A percentile compares a stretch with the other conserved stretches of the same genome.
phyloP scores from a whole-genome alignment of 148 eudicot species.

The Polygonum aviculare region DNA sequence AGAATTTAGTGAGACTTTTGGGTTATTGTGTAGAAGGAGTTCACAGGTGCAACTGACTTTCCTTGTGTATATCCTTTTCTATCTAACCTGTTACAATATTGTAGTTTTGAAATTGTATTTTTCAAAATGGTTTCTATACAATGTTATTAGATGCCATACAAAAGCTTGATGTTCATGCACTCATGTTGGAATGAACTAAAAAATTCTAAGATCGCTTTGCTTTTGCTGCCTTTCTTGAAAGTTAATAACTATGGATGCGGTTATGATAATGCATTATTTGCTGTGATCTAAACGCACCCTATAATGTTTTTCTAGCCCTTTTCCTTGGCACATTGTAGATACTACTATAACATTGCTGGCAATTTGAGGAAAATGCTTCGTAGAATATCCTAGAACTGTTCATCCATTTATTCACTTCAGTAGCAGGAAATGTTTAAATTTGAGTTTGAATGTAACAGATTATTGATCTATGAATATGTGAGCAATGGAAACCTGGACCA shows the following conservation, averaged over 20 bases:
- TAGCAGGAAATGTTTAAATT: neutral
- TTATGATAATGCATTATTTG: too few relatives aligned
- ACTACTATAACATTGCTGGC: neutral
- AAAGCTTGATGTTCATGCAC: neutral
- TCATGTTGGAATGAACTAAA: neutral
- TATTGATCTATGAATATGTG: slow-evolving; percentile 87
- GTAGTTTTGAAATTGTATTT: neutral
- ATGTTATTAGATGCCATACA: neutral
- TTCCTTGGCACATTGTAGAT: neutral
- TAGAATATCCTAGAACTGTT: neutral
- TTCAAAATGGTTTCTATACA: neutral
- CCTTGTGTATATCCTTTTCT: neutral
- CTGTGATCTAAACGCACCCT: too few relatives aligned
- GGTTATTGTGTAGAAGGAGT: slow-evolving; percentile 91
- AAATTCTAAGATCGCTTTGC: neutral
- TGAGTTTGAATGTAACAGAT: slow-evolving; percentile 25
- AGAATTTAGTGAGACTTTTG: slow-evolving; percentile 73
- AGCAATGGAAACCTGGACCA: slow-evolving; percentile 91
- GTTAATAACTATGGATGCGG: neutral
- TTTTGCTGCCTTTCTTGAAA: neutral
- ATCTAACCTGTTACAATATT: neutral
- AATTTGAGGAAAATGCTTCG: neutral
- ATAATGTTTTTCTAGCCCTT: neutral
- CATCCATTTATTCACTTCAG: neutral
- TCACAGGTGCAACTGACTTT: slow-evolving; percentile 43